Base-by-base conservation (phyloP, 1,284 basidiomycete genomes). In the Agroathelia rolfsii region DNA sequence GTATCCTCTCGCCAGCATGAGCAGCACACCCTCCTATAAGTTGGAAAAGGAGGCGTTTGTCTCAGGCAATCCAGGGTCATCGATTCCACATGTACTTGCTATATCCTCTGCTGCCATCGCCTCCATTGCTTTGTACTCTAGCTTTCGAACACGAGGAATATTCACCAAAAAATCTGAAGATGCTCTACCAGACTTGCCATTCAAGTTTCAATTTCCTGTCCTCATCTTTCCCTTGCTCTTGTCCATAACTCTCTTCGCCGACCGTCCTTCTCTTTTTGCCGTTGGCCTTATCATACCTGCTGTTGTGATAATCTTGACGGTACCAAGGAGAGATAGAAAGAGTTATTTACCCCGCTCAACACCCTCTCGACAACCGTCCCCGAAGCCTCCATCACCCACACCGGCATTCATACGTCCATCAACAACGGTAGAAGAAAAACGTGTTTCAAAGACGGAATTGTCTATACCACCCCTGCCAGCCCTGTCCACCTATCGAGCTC, bases 401-500 rank as follows among this genome's bases (percentile, higher is more conserved):
- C 46, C 45, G n/a, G 36, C 7, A 46, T 45, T 35, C 38, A 40
- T 5, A 41, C 53, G 9, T 50, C 52, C 20, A 39, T 37, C 36
- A 39, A 39, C 15, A 34, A 20, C 18, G 14, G 24, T 14, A 3
- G 11, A 34, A 9, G 34, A 39, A 11, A 40, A 20, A 26, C 39
- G 26, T 39, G 22, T n/a, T 28, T 13, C 16, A 31, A 25, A 18
- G 31, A 32, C 34, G 37, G 29, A 13, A 42, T 39, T 10, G 47
- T 69, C 20, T 41, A 57, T 48, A 17, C 32, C 34, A 8, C 67
- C 64, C 0, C 53, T 85, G 13, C 69, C 81, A 0, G 82, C 88
- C 29, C 56, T 99, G 35, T 87, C 90, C 6, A 76, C 84, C 0
- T 98, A 95, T 53, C 69, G 95, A 29, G 78, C 92, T 2, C 88